Base-by-base conservation (phyloP, 2,329 filamentous ascomycete species). In the Xylariales sp. region DNA sequence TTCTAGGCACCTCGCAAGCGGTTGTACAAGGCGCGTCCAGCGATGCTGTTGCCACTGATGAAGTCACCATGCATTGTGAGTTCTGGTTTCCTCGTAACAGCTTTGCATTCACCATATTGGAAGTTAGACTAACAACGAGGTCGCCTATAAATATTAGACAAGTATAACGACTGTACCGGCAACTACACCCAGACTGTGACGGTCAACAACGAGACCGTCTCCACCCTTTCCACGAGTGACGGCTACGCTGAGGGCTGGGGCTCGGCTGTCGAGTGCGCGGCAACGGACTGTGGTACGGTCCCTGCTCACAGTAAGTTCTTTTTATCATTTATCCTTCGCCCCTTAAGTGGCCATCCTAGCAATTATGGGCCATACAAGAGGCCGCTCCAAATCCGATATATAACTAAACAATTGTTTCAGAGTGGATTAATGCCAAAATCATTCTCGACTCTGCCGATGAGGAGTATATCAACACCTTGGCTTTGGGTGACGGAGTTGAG, bases 241-340 rank as follows among this genome's bases (percentile, higher is more conserved):
- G 56, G 56, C 1, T 29, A 56, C 7, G 56, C 56, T 5, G 47
- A 57, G 30, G 56, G 55, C 14, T 60, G 52, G 50, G 56, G 55
- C 12, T 58, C 56, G 0, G 56, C 56, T 8, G 53, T 56, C 2
- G 56, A 59, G 32, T 58, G 55, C 34, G 54, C 58, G 43, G 53
- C 51, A 12, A 49, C 53, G 6, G 46, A 44, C 4, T 57, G 51
- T 21, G 49, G 48, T 30, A 53, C 45, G 6, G 50, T 46, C 12
- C 46, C 48, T n/a, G 43, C 54, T 32, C 56, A 59, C 38, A 29
- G 56, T 60, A 51, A 40, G 55, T 49, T 28, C n/a, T 14, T 12
- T 29, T 3, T 14, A 16, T 4, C 6, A 10, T 1, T 3, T 6
- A 23, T 21, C 5, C 4, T 14, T 33, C 18, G 31, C 15, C 4